A percentile compares a stretch with the other conserved stretches of the same genome.
These are phyloP conservation scores for Sechiopsis laciniata DNA, from an alignment of 306 rosid species.

Conservation along the genomic window DNA sequence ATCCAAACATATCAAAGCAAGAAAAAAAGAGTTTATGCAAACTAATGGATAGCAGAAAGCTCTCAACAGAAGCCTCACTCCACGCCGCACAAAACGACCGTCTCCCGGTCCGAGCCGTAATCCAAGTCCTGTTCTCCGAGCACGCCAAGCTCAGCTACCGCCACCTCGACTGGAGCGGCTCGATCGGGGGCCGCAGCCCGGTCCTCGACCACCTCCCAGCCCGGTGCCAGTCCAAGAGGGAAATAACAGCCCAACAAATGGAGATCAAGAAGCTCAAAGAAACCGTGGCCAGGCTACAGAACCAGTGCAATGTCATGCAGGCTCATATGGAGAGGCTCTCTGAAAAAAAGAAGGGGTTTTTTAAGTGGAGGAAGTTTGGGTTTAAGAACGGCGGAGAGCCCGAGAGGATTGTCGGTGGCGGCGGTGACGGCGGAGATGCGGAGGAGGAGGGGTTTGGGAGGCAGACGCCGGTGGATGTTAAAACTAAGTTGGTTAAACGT, in stretches of 20 bases:
- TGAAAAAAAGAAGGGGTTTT: conserved; percentile 48
- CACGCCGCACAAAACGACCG: conserved; percentile 93
- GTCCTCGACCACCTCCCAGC: conserved; percentile 29
- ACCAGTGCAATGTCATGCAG: conserved; percentile 59
- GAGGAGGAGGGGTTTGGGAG: conserved; percentile 39
- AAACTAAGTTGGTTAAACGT: conserved; percentile 43
- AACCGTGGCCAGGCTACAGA: conserved; percentile 61
- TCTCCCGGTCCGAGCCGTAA: conserved; percentile 81
- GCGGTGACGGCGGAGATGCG: conserved; percentile 15
- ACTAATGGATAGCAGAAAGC: conserved; percentile 71
- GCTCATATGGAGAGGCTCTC: conserved; percentile 55
- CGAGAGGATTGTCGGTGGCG: conserved; percentile 27
- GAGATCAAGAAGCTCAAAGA: conserved; percentile 75
- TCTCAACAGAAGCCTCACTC: conserved; percentile 75
- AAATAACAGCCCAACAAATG: conserved; percentile 48
- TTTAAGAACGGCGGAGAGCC: conserved; percentile 29
- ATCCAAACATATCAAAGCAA: conserved; percentile 61
- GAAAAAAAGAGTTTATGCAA: conserved; percentile 69
- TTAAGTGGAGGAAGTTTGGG: conserved; percentile 68
- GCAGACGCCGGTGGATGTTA: conserved; percentile 56
- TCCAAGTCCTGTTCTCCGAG: conserved; percentile 80
- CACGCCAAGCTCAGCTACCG: conserved; percentile 48
- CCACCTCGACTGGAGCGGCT: conserved; percentile 64
- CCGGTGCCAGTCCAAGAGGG: conserved; percentile 63
- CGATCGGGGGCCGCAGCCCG: conserved; percentile 63